Percentiles rank a stretch among this genome's conserved stretches.
phyloP scores from a whole-genome alignment of 805 yeast species.

The Kodamaea kaohsiungensis region DNA sequence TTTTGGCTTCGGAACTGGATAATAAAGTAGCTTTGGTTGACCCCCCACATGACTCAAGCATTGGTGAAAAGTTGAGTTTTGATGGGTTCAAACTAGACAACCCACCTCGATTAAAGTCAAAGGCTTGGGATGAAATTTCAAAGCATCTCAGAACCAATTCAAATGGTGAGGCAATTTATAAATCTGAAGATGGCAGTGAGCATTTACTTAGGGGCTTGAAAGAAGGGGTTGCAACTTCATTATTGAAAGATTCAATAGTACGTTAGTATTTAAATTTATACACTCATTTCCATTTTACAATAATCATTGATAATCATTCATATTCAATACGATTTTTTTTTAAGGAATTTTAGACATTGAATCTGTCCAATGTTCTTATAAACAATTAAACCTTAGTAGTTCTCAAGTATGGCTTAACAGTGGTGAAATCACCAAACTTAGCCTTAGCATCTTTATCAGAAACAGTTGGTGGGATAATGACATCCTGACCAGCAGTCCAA shows the following conservation, averaged over 20 bases:
- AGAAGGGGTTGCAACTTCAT: not conserved
- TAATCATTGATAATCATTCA: not conserved
- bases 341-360: too few relatives aligned
- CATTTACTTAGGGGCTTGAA: conserved; percentile 12
- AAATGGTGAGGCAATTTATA: conserved; percentile 30
- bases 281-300: too few relatives aligned
- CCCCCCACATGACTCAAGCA: conserved; percentile 37
- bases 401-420: conserved; percentile 64
- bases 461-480: conserved; percentile 67
- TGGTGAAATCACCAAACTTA: conserved; percentile 61
- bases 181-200: conserved; percentile 22
- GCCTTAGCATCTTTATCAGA: conserved; percentile 59
- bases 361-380: not conserved
- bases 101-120: conserved; percentile 31
- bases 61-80: conserved; percentile 46
- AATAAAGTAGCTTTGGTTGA: conserved; percentile 44
- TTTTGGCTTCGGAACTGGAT: conserved; percentile 53
- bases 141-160: conserved; percentile 29
- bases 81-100: conserved; percentile 19
- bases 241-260: conserved; percentile 6
- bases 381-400: conserved; percentile 39
- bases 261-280: not conserved
- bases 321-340: too few relatives aligned
- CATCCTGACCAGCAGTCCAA: conserved; percentile 76
- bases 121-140: conserved; percentile 36